These are phyloP conservation scores for Pseudozyma pruni DNA, from an alignment of 1,284 basidiomycete species.

Conservation along the genomic window DNA sequence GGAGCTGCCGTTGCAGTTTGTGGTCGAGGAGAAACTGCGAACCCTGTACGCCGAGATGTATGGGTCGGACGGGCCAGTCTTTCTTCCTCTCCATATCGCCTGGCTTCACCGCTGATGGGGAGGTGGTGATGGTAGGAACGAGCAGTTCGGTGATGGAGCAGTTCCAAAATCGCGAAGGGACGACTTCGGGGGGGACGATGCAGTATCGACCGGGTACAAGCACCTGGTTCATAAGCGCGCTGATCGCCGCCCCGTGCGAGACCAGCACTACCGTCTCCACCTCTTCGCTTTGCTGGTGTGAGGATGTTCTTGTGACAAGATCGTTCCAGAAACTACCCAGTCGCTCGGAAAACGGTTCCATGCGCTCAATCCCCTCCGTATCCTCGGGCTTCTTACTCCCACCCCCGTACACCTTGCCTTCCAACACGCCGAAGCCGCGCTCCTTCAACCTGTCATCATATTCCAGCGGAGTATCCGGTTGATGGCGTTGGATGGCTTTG, in stretches of 20 bases:
- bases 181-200: slow-evolving; percentile 16
- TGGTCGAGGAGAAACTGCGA: slow-evolving; percentile 40
- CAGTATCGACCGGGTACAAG: slow-evolving; percentile 47
- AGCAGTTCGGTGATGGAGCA: slow-evolving; percentile 63
- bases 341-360: slow-evolving; percentile 44
- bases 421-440: slow-evolving; percentile 58
- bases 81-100: slow-evolving; percentile 16
- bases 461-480: slow-evolving; percentile 15
- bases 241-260: slow-evolving; percentile 61
- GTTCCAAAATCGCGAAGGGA: slow-evolving; percentile 61
- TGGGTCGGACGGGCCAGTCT: slow-evolving; percentile 36
- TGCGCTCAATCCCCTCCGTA: slow-evolving; percentile 59
- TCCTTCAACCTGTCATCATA: slow-evolving; percentile 60
- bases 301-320: slow-evolving; percentile 15
- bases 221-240: slow-evolving; percentile 57
- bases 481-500: slow-evolving; percentile 23
- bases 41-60: slow-evolving; percentile 45
- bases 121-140: slow-evolving; percentile 28
- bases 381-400: slow-evolving; percentile 47
- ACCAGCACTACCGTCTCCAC: slow-evolving; percentile 57
- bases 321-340: slow-evolving; percentile 58
- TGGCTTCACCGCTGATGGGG: not conserved
- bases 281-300: not conserved
- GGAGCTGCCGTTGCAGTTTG: slow-evolving; percentile 28
- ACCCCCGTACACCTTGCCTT: slow-evolving; percentile 57